Base-by-base conservation (phyloP, 1,139 yeast species). In the Saccharomyces pastorianus region DNA sequence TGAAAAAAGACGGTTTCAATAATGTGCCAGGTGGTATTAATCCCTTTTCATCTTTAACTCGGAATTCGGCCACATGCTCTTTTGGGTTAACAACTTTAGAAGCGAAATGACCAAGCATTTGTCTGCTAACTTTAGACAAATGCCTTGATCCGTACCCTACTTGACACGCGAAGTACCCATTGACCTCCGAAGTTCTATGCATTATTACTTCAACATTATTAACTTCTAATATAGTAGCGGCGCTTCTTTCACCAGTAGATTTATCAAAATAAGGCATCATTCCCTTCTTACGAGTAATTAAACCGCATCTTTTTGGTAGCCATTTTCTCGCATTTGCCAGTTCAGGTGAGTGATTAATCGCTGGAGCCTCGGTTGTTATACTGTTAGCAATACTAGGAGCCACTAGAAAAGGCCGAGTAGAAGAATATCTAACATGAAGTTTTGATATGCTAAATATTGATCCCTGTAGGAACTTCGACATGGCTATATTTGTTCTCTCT, bases 71-170 rank as follows among this genome's bases (percentile, higher is more conserved):
- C 13, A 88, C 75, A 60, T 79, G 74, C 53, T 77, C 77, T 73
- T 95, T 95, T 51, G 98, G 98, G 42, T 95, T 83, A 8, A 90
- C 95, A 50, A 83, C 78, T 6, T 95, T 96, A 49, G 82, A 77
- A 51, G 88, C 82, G 66, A 84, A 90, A 66, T 86, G 90, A n/a
- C 89, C 90, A 58, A 90, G 77, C 71, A 83, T 73, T 42, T 82
- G 81, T 57, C 83, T 79, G 25, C 85, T 73, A 50, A 85, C 79
- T 63, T 87, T 87, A 58, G 82, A 78, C 50, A 77, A 75, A 57
- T 82, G 75, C 64, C 82, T 83, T 62, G 82, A 81, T 42, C 96
- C 90, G 59, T 81, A 85, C n/a, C 98, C 99, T 50, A 93, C 76
- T 70, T 89, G 87, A 17, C 90, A 95, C 0, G 97, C 93, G 64